Base-by-base conservation (phyloP, 2,329 filamentous ascomycete species). In the Chaetothyriales sp. region DNA sequence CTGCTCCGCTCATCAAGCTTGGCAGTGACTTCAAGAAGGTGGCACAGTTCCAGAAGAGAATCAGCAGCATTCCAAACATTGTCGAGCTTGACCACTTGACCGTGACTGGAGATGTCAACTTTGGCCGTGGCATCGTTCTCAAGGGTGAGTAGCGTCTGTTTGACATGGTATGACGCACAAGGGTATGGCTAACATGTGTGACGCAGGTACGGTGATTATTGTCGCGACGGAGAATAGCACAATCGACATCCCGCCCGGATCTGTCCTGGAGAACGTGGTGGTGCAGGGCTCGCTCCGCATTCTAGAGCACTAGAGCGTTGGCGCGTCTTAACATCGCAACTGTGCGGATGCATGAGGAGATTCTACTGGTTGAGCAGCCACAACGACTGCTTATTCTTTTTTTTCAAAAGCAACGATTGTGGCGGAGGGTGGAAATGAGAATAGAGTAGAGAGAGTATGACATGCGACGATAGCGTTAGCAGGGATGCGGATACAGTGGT, bases 1-100 rank as follows among this genome's bases (percentile, higher is more conserved):
- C 92, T 61, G 90, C 92, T 47, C 92, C 92, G 51, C 79, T 98
- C 61, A 98, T 98, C 79, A 98, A 98, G 84, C 84, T 98, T 50
- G 92, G 92, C 62, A 82, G 81, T 64, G 92, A 98, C 78, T 98
- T 98, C 81, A 98, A 98, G 84, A 98, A 98, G 82, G 92, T 98
- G 42, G 96, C 90, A 1, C 92, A 73, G 60, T 73, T 74, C 69
- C 70, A 73, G 66, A 74, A 73, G 64, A 68, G 67, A 58, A 73
- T 73, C 54, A 62, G 65, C 51, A 72, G 69, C 62, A 74, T 73
- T 52, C 71, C 71, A 39, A 71, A 71, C 53, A 73, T 73, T 58
- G 65, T 73, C 20, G 71, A 74, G 57, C 62, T 73, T 49, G 71
- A 73, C 56, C 92, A 98, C 68, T 79, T 98, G 53, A 98, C 92